Conservation (phyloP, 1,284 basidiomycete genomes). For the Rhodotorula sp. region DNA sequence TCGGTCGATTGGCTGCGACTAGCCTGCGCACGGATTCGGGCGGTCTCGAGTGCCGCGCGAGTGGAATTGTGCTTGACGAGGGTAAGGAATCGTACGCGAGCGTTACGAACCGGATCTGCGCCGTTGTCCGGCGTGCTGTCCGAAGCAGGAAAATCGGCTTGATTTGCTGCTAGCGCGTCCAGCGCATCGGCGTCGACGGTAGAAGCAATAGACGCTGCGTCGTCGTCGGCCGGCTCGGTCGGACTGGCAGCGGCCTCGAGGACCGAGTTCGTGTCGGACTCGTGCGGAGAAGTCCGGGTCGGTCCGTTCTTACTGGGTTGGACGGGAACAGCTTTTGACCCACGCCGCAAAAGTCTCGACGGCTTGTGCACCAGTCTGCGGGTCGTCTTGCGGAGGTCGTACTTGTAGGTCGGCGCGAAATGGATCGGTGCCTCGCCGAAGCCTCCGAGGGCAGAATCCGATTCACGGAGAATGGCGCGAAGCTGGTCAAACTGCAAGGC, state of each 20-base stretch:
- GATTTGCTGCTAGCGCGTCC: neutral
- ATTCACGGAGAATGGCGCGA: conserved; percentile 62
- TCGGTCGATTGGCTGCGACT: neutral
- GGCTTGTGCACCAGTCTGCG: conserved; percentile 24
- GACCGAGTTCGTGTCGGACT: neutral
- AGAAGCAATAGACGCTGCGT: neutral
- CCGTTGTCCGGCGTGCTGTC: conserved; percentile 7
- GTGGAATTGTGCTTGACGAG: conserved; percentile 36
- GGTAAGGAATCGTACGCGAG: conserved; percentile 38
- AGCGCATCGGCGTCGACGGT: conserved; percentile 1
- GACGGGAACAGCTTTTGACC: neutral
- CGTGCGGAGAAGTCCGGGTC: neutral
- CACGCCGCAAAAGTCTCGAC: conserved; percentile 16
- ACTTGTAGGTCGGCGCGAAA: conserved; percentile 60
- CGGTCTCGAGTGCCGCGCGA: conserved; percentile 8
- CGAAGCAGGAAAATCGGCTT: neutral
- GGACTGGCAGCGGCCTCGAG: neutral
- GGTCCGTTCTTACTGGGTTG: neutral
- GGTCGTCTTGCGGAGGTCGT: conserved; percentile 16
- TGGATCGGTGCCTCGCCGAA: conserved; percentile 68
- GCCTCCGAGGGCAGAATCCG: conserved; percentile 56
- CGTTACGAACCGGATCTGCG: conserved; percentile 24
- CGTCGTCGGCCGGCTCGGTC: conserved; percentile 2
- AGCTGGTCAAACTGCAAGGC: conserved; percentile 71
- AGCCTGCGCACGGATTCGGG: neutral